Conservation (phyloP, 495 filamentous ascomycete genomes). For the Lasiosphaeria hispida region DNA sequence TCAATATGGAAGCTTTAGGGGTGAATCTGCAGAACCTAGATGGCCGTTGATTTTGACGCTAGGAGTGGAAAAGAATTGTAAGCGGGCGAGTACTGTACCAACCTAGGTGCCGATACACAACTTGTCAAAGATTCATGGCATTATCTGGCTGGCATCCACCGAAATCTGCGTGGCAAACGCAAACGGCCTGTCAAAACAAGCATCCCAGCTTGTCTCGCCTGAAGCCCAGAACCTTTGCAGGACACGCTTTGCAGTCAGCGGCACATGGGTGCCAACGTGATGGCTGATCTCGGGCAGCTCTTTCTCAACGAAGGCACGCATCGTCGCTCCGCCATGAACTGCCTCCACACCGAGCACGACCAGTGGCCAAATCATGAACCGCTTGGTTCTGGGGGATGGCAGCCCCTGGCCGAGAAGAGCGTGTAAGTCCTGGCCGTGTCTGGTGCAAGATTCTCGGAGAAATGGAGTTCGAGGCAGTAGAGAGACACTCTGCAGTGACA, state of each 20-base stretch:
- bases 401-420: conserved; percentile 20
- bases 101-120: too few species aligned
- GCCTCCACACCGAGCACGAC: conserved; percentile 35
- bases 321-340: conserved; percentile 9
- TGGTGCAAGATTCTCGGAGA: conserved; percentile 12
- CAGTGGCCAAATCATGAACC: conserved; percentile 32
- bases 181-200: conserved; percentile 25
- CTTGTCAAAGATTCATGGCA: neutral
- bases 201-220: conserved; percentile 31
- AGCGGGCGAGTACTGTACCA: too few species aligned
- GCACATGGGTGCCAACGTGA: conserved; percentile 23
- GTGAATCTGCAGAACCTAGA: too few species aligned
- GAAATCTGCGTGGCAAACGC: conserved; percentile 4
- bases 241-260: conserved; percentile 25
- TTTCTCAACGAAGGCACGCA: conserved; percentile 25
- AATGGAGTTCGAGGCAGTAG: conserved; percentile 17
- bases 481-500: conserved; percentile 28
- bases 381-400: conserved; percentile 1
- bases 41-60: too few species aligned
- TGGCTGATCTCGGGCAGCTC: conserved; percentile 22
- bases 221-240: conserved; percentile 34
- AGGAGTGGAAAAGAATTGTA: too few species aligned
- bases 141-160: neutral
- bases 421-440: conserved; percentile 22
- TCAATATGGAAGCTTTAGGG: too few species aligned